Conservation (phyloP, 208 protist genomes). For the Trypanosomatidae sp. region DNA sequence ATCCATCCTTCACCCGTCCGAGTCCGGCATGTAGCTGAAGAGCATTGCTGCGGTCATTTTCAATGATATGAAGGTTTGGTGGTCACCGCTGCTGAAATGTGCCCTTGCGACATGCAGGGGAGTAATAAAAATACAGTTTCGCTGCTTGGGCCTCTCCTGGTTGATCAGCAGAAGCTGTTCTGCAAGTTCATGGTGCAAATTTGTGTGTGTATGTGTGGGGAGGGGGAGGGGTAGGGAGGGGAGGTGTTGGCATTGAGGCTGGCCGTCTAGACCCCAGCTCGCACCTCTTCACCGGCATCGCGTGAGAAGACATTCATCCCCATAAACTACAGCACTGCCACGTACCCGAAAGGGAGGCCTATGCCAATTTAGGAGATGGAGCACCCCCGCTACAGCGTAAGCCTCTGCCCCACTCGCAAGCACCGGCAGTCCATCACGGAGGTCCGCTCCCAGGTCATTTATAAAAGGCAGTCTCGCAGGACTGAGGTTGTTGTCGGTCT, state of each 20-base stretch:
- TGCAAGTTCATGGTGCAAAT: slow-evolving; percentile 30
- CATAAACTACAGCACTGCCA: not conserved
- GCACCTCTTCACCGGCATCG: slow-evolving; percentile 74
- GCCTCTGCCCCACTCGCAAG: not conserved
- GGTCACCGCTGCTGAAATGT: not conserved
- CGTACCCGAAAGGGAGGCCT: not conserved
- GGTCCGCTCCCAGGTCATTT: not conserved
- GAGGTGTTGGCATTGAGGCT: slow-evolving; percentile 75
- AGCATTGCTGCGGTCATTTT: not conserved
- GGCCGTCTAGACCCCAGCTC: slow-evolving; percentile 64
- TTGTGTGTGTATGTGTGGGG: slow-evolving; percentile 6
- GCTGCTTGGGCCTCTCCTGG: not conserved
- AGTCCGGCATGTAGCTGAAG: not conserved
- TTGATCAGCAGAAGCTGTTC: slow-evolving; percentile 15
- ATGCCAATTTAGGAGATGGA: not conserved
- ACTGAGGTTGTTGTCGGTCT: slow-evolving; percentile 62
- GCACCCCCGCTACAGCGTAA: not conserved
- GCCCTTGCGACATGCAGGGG: not conserved
- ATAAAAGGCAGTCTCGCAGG: slow-evolving; percentile 13
- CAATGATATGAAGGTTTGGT: not conserved
- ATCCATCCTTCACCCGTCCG: not conserved
- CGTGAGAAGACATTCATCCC: slow-evolving; percentile 60
- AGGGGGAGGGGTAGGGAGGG: not conserved
- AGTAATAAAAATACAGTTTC: not conserved
- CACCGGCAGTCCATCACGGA: not conserved